Evolutionary conservation across 495 filamentous ascomycete species (phyloP).

Genomic region (Letharia lupina): DNA sequence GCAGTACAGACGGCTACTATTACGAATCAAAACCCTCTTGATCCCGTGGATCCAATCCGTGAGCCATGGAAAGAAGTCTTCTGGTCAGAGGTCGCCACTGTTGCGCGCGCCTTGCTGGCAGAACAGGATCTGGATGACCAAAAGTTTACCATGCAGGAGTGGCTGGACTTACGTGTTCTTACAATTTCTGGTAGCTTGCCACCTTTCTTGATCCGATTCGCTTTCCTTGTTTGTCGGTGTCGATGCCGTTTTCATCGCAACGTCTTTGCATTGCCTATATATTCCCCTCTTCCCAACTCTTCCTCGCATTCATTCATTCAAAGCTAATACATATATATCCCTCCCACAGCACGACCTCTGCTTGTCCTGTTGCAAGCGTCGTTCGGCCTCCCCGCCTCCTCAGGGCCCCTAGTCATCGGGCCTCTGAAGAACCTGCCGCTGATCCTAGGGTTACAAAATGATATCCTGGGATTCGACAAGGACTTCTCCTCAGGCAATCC

Average conservation of each 20-base stretch:
- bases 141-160: constrained; percentile 17
- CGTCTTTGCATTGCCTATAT: background rate
- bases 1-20: constrained; percentile 3
- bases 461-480: constrained; percentile 21
- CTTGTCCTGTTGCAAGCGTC: constrained; percentile 7
- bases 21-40: background rate
- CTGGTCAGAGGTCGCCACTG: constrained; percentile 15
- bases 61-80: constrained; percentile 19
- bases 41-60: background rate
- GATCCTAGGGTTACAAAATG: constrained; percentile 21
- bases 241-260: background rate
- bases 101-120: constrained; percentile 19
- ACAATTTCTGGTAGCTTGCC: constrained; percentile 19
- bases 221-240: background rate
- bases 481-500: constrained; percentile 12
- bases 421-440: background rate
- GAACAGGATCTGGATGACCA: constrained; percentile 13
- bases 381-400: background rate
- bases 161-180: constrained; percentile 15
- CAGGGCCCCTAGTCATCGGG: background rate
- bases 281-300: background rate
- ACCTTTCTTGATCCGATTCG: background rate
- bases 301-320: background rate
- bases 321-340: background rate
- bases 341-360: background rate